Evolutionary conservation across 2,329 filamentous ascomycete species (phyloP).

Genomic region (Harringtonia lauricola): DNA sequence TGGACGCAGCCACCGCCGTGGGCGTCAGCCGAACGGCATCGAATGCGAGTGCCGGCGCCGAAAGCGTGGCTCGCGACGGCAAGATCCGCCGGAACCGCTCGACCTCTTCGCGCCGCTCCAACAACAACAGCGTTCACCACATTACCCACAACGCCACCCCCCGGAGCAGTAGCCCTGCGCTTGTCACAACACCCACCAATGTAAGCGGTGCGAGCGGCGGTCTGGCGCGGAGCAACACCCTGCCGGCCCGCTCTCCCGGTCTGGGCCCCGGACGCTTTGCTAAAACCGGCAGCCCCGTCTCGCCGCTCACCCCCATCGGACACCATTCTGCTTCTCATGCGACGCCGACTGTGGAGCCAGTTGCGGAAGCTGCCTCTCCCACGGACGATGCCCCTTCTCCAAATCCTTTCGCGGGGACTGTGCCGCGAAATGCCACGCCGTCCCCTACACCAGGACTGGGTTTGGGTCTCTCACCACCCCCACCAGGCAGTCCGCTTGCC

Average conservation of each 20-base stretch:
- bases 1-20: constrained; percentile 36
- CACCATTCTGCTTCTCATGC: constrained; percentile 34
- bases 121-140: constrained; percentile 15
- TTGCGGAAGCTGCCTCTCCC: constrained; percentile 24
- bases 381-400: constrained; percentile 13
- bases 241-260: constrained; percentile 77
- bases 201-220: constrained; percentile 23
- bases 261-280: constrained; percentile 58
- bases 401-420: constrained; percentile 1
- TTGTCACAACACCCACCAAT: constrained; percentile 38
- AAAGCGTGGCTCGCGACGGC: constrained; percentile 73
- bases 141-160: constrained; percentile 57
- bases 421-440: not conserved
- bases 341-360: constrained; percentile 28
- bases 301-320: constrained; percentile 24
- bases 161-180: constrained; percentile 49
- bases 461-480: constrained; percentile 3
- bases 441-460: not conserved
- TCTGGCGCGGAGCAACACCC: constrained; percentile 67
- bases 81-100: constrained; percentile 80
- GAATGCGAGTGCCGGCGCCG: constrained; percentile 77
- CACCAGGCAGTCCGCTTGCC: not conserved
- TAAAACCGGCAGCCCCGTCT: constrained; percentile 19
- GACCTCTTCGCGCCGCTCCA: constrained; percentile 72
- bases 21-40: constrained; percentile 67